phyloP scores from a whole-genome alignment of 805 yeast species.

The Myxozyma geophila region DNA sequence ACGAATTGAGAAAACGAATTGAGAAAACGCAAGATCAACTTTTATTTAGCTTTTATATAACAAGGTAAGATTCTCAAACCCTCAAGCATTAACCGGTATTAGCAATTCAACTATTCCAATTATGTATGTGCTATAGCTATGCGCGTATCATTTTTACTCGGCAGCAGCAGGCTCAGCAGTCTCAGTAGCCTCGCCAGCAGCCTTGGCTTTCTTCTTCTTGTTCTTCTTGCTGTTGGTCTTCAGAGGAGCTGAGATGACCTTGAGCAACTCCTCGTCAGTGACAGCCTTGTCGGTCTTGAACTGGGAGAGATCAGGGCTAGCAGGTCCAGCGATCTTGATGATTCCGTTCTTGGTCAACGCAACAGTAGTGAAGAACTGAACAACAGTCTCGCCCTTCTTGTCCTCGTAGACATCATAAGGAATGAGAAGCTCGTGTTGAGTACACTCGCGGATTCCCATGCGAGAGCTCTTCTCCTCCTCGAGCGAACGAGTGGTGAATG shows the following conservation, averaged over 20 bases:
- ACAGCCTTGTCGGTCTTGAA: conserved; percentile 63
- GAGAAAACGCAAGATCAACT: neutral
- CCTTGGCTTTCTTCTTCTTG: conserved; percentile 44
- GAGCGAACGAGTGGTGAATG: conserved; percentile 67
- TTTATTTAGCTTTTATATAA: neutral
- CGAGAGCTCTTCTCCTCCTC: conserved; percentile 73
- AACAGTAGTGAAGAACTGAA: conserved; percentile 75
- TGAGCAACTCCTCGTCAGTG: conserved; percentile 55
- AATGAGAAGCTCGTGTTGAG: conserved; percentile 65
- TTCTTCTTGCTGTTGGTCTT: conserved; percentile 56
- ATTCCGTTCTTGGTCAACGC: conserved; percentile 75
- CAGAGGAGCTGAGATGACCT: conserved; percentile 57
- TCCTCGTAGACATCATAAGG: conserved; percentile 72
- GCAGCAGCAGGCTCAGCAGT: conserved; percentile 13
- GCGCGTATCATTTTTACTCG: conserved; percentile 10
- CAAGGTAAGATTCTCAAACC: neutral
- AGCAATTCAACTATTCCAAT: neutral
- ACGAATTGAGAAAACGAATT: neutral
- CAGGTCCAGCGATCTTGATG: conserved; percentile 64
- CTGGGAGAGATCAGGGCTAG: conserved; percentile 52
- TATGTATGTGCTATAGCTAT: neutral
- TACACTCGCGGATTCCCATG: conserved; percentile 74
- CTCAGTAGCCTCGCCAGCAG: conserved; percentile 33
- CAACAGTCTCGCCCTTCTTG: conserved; percentile 67
- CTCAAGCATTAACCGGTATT: neutral